Evolutionary conservation across 1,284 basidiomycete genomes (phyloP).

Genomic region (Wolfiporia cocos): DNA sequence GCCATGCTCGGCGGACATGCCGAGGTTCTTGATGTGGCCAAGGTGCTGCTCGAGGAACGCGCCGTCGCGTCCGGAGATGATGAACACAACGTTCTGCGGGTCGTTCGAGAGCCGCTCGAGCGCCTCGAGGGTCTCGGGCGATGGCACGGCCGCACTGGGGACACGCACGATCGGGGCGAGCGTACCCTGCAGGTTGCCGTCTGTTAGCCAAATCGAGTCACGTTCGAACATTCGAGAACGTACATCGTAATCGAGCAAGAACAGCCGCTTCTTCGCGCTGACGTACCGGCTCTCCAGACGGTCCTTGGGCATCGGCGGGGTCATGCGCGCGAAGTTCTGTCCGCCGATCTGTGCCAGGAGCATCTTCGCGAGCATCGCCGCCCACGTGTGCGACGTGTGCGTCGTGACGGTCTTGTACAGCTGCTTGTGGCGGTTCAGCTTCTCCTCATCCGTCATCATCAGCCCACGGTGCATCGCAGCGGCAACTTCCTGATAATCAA

Average conservation of each 20-base stretch:
- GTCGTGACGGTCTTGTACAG: conserved; percentile 87
- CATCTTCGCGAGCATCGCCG: conserved; percentile 84
- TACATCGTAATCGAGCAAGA: conserved; percentile 96
- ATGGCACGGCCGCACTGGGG: conserved; percentile 85
- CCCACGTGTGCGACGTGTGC: conserved; percentile 97
- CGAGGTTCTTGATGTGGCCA: conserved; percentile 78
- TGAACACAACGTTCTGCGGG: conserved; percentile 88
- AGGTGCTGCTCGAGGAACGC: conserved; percentile 90
- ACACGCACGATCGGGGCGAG: conserved; percentile 96
- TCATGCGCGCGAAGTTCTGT: conserved; percentile 81
- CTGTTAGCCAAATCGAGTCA: conserved; percentile 2
- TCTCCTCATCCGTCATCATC: conserved; percentile 77
- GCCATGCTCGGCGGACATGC: conserved; percentile 96
- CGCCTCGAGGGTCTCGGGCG: conserved; percentile 69
- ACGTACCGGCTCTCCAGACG: conserved; percentile 64
- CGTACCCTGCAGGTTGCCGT: conserved; percentile 60
- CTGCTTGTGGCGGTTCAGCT: conserved; percentile 67
- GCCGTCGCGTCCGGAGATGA: conserved; percentile 96
- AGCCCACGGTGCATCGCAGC: conserved; percentile 92
- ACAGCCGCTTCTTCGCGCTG: conserved; percentile 75
- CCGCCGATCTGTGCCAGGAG: conserved; percentile 79
- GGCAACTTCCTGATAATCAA: conserved; percentile 67
- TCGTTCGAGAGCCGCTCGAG: conserved; percentile 73
- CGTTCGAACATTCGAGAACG: conserved; percentile 23
- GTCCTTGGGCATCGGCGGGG: conserved; percentile 75